Evolutionary conservation across 1,284 basidiomycete species (phyloP).

Genomic region (Tilletia caries): DNA sequence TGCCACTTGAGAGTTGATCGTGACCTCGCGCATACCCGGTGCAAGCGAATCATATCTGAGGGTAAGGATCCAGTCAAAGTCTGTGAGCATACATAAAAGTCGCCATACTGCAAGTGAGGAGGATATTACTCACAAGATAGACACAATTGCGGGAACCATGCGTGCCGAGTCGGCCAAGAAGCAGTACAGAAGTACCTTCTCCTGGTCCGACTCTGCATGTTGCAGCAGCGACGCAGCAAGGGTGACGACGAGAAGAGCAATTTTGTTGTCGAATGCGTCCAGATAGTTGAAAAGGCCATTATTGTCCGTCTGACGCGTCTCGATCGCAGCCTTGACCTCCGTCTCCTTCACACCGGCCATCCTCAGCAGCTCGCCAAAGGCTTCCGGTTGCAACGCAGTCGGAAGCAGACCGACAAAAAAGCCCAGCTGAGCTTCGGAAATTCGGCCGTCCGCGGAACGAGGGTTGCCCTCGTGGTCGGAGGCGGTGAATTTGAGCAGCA

Average conservation of each 20-base stretch:
- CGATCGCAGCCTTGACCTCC: slow-evolving; percentile 27
- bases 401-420: slow-evolving; percentile 46
- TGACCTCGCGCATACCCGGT: slow-evolving; percentile 40
- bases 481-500: slow-evolving; percentile 35
- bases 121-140: slow-evolving; percentile 33
- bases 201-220: slow-evolving; percentile 42
- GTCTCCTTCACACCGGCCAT: slow-evolving; percentile 33
- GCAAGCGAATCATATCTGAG: slow-evolving; percentile 40
- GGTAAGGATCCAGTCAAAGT: neutral
- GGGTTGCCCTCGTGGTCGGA: slow-evolving; percentile 29
- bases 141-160: slow-evolving; percentile 44
- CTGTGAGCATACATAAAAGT: neutral
- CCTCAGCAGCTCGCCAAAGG: slow-evolving; percentile 37
- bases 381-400: slow-evolving; percentile 37
- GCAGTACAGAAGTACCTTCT: slow-evolving; percentile 37
- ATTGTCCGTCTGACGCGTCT: slow-evolving; percentile 27
- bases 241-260: slow-evolving; percentile 42
- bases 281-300: slow-evolving; percentile 35
- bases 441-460: slow-evolving; percentile 28
- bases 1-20: slow-evolving; percentile 41
- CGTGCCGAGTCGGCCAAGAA: slow-evolving; percentile 44
- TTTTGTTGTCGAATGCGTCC: slow-evolving; percentile 39
- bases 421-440: slow-evolving; percentile 38
- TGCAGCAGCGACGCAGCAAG: slow-evolving; percentile 40
- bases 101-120: neutral